A percentile compares a stretch with the other conserved stretches of the same genome.
These are phyloP conservation scores for Teunomyces pallodes DNA, from an alignment of 805 yeast species.

Conservation along the genomic window DNA sequence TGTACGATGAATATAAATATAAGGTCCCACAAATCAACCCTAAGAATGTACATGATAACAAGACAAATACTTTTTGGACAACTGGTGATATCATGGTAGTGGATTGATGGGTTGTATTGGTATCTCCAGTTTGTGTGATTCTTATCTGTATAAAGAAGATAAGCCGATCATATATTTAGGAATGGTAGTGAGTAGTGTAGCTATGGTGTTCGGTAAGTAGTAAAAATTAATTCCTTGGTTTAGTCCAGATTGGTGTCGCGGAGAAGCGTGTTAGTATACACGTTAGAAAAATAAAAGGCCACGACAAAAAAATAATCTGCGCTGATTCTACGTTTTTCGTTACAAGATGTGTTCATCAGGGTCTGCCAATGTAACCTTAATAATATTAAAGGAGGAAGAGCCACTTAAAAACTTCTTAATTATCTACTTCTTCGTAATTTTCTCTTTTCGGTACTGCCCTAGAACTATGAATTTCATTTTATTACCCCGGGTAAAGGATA, in stretches of 20 bases:
- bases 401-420: too few relatives aligned
- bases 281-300: neutral
- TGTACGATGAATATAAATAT: conserved; percentile 72
- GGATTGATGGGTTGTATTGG: neutral
- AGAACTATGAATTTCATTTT: too few relatives aligned
- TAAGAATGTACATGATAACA: conserved; percentile 27
- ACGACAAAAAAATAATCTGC: too few relatives aligned
- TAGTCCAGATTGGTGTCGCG: neutral
- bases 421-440: too few relatives aligned
- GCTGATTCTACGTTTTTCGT: too few relatives aligned
- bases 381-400: too few relatives aligned
- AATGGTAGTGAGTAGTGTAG: neutral
- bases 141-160: neutral
- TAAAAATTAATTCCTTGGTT: too few relatives aligned
- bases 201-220: neutral
- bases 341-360: too few relatives aligned
- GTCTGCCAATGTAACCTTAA: too few relatives aligned
- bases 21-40: conserved; percentile 71
- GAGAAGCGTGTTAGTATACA: neutral
- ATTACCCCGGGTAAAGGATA: too few relatives aligned
- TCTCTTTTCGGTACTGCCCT: too few relatives aligned
- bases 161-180: neutral
- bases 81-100: conserved; percentile 11
- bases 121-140: neutral
- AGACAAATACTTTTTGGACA: conserved; percentile 18